Percentiles rank a stretch among this genome's conserved stretches.
phyloP scores from a whole-genome alignment of 2,329 filamentous ascomycete genomes.

The Pseudogymnoascus sp. region DNA sequence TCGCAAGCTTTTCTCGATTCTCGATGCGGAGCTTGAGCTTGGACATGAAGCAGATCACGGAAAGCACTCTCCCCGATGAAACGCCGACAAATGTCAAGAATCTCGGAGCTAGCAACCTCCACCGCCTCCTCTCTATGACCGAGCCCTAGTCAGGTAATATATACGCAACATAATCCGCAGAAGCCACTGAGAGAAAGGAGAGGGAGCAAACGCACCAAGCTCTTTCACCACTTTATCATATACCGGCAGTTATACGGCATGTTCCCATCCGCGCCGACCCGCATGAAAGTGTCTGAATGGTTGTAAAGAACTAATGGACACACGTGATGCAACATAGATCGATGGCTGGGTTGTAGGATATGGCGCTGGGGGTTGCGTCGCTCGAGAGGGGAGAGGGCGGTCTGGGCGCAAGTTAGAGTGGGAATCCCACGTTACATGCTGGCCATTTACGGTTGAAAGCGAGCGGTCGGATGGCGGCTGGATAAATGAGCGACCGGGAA shows the following conservation, averaged over 20 bases:
- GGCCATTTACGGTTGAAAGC: neutral
- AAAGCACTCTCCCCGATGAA: neutral
- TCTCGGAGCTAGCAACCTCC: neutral
- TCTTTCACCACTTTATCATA: neutral
- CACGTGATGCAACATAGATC: neutral
- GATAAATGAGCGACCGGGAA: neutral
- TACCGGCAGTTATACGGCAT: neutral
- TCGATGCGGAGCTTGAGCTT: neutral
- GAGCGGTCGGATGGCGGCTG: neutral
- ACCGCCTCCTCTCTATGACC: neutral
- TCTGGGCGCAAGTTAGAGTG: neutral
- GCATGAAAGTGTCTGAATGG: neutral
- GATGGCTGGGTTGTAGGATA: neutral
- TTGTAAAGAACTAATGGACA: neutral
- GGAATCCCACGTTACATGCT: neutral
- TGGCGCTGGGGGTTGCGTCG: neutral
- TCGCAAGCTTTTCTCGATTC: neutral
- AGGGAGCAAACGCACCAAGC: neutral
- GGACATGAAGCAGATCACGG: neutral
- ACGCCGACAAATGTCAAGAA: neutral
- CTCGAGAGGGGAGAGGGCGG: neutral
- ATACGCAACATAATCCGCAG: neutral
- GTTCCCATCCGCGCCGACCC: neutral
- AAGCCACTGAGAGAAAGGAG: neutral
- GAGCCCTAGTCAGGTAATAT: neutral